Base-by-base conservation (phyloP, 352 stramenopile genomes). In the Phytophthora fragariae region DNA sequence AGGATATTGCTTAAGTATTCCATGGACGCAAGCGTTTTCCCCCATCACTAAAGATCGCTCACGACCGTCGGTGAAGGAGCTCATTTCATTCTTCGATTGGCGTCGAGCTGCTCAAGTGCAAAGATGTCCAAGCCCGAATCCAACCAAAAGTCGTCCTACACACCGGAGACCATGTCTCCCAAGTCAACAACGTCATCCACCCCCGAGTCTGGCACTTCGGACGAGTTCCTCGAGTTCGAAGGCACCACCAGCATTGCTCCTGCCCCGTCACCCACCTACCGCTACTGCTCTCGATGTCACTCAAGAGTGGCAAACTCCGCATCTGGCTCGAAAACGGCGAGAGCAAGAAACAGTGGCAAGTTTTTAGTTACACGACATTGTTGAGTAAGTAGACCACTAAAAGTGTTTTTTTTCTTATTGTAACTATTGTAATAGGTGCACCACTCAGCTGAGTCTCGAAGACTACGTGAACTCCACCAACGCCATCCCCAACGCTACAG, bases 291-390 rank as follows among this genome's bases (percentile, higher is more conserved):
- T 46, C n/a, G 5, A 35, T 63, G 19, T 46, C 39, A 0, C 54
- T 73, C 6, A 35, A 64, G 10, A 41, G 27, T 2, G 59, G 55
- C 15, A 64, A 73, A 35, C 47, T 73, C 24, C 62, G 59, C 8
- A 64, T 69, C 39, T 73, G 19, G 15, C 47, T 73, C n/a, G 67
- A 73, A 46, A 33, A 73, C 41, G 47, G 53, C 14, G 47, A 31
- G n/a, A 69, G 31, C 37, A 73, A 65, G 33, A 69, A 69, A 57
- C 59, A 73, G 21, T 69, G 67, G 53, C 63, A 69, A 62, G 33
- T 67, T 62, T 47, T 31, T 31, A 31, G 29, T 8, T 31, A 31
- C 27, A 31, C 27, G 27, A 31, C 29, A 31, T 31, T 31, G 29
- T 31, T 31, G 29, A 7, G 29, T 31, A 31, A 31, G 29, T 31